Percentiles rank a stretch among this genome's conserved stretches.
Conservation (phyloP, 1,284 basidiomycete genomes). For the Moniliophthora roreri region DNA sequence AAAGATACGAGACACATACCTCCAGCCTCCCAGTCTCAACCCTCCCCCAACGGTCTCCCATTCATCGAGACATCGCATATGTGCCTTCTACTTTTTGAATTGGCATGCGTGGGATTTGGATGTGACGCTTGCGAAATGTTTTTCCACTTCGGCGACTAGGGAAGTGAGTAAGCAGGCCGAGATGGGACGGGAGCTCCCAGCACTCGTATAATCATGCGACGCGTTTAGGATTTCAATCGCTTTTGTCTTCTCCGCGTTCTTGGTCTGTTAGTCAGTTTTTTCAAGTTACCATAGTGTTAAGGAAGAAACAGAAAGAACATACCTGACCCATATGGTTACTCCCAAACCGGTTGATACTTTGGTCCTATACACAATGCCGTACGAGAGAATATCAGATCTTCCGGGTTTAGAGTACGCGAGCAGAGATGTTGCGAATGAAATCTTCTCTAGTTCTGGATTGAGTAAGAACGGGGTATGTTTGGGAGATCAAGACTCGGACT, state of each 20-base stretch:
- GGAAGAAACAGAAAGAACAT: slow-evolving; percentile 17
- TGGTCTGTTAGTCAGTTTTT: slow-evolving; percentile 32
- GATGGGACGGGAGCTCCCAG: slow-evolving; percentile 54
- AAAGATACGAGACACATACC: slow-evolving; percentile 24
- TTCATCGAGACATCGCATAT: slow-evolving; percentile 63
- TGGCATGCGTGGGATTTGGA: slow-evolving; percentile 42
- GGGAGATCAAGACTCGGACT: too few relatives aligned
- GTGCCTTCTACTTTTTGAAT: slow-evolving; percentile 63
- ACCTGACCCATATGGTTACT: slow-evolving; percentile 39
- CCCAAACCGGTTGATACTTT: slow-evolving; percentile 77
- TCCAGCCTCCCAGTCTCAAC: slow-evolving; percentile 43
- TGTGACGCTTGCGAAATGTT: slow-evolving; percentile 52
- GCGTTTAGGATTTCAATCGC: slow-evolving; percentile 70
- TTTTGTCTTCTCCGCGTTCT: slow-evolving; percentile 74
- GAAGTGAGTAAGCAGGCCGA: slow-evolving; percentile 23
- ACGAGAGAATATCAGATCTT: slow-evolving; percentile 93
- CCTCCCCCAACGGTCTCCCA: slow-evolving; percentile 48
- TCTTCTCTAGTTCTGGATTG: too few relatives aligned
- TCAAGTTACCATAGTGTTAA: too few relatives aligned
- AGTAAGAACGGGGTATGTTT: too few relatives aligned
- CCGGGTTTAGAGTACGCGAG: slow-evolving; percentile 95
- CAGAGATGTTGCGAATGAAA: too few relatives aligned
- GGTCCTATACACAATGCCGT: slow-evolving; percentile 85
- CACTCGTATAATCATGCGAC: slow-evolving; percentile 58
- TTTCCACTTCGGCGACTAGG: slow-evolving; percentile 60